These are phyloP conservation scores for Suzukiozyma palmioleophila DNA, from an alignment of 1,139 yeast genomes.

Conservation along the genomic window DNA sequence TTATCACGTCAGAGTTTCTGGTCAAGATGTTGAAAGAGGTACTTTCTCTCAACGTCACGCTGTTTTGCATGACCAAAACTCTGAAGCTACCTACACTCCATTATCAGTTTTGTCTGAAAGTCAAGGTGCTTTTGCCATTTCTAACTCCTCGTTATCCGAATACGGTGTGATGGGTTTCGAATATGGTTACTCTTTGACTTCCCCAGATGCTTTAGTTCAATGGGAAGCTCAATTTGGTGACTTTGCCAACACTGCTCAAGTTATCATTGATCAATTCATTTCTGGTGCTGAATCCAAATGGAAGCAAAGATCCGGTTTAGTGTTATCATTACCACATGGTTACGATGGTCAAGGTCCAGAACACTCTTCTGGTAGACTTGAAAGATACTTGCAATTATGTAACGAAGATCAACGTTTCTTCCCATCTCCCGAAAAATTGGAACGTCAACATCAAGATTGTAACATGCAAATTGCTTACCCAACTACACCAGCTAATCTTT, in stretches of 20 bases:
- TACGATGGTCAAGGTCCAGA: conserved; percentile 99
- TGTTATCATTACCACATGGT: conserved; percentile 96
- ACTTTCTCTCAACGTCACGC: conserved; percentile 99
- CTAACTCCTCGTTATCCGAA: conserved; percentile 97
- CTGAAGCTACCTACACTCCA: conserved; percentile 81
- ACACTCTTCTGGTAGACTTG: conserved; percentile 97
- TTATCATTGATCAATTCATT: conserved; percentile 92
- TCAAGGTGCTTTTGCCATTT: conserved; percentile 84
- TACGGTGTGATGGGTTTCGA: conserved; percentile 99
- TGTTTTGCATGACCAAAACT: conserved; percentile 91
- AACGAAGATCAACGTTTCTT: conserved; percentile 93
- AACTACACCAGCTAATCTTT: conserved; percentile 93
- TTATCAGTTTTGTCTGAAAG: conserved; percentile 71
- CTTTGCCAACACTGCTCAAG: conserved; percentile 99
- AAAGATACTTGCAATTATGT: conserved; percentile 92
- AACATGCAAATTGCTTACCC: conserved; percentile 98
- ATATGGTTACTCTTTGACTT: conserved; percentile 96
- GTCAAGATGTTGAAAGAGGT: conserved; percentile 99
- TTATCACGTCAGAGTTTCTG: conserved; percentile 93
- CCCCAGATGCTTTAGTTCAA: conserved; percentile 91
- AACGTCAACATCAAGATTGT: conserved; percentile 98
- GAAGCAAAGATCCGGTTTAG: conserved; percentile 98
- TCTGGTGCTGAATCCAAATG: conserved; percentile 98
- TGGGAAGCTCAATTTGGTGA: conserved; percentile 99
- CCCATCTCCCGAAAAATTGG: conserved; percentile 86